Conservation (phyloP, 2,329 filamentous ascomycete genomes). For the Ophiocordyceps camponoti-rufipedis region DNA sequence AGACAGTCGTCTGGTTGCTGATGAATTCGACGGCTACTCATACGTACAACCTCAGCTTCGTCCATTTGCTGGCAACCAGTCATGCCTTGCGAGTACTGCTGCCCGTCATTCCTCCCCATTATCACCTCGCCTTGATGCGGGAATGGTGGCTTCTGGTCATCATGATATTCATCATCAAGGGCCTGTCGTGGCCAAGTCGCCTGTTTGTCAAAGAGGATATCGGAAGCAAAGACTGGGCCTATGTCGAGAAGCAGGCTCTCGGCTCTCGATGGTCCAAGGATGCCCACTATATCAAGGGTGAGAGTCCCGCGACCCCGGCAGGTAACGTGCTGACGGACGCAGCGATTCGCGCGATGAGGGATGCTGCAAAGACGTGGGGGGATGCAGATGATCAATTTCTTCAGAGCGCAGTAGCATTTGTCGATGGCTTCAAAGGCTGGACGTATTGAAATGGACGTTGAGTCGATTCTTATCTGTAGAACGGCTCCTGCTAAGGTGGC, state of each 20-base stretch:
- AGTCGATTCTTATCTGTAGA: background rate
- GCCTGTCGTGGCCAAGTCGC: constrained; percentile 54
- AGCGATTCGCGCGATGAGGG: constrained; percentile 57
- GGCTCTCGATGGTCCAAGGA: constrained; percentile 51
- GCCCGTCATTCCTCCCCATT: constrained; percentile 53
- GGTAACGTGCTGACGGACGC: background rate
- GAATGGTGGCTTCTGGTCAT: constrained; percentile 84
- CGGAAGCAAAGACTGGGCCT: constrained; percentile 56
- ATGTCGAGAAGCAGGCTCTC: constrained; percentile 54
- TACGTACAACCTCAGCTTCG: constrained; percentile 66
- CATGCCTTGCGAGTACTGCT: constrained; percentile 80
- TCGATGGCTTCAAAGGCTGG: constrained; percentile 58
- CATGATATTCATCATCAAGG: constrained; percentile 56
- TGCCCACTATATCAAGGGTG: constrained; percentile 72
- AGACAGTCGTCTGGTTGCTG: constrained; percentile 41
- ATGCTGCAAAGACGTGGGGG: constrained; percentile 57
- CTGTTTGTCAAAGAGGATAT: constrained; percentile 41
- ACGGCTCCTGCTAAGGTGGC: too few relatives aligned
- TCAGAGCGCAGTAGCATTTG: constrained; percentile 51
- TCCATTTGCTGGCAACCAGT: constrained; percentile 67
- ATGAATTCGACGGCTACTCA: constrained; percentile 34
- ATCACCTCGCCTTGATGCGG: constrained; percentile 55
- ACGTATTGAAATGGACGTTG: constrained; percentile 12
- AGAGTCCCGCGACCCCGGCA: constrained; percentile 1
- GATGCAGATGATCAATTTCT: constrained; percentile 49